These are phyloP conservation scores for Rhodotorula toruloides DNA, from an alignment of 768 basidiomycete genomes.

Conservation along the genomic window DNA sequence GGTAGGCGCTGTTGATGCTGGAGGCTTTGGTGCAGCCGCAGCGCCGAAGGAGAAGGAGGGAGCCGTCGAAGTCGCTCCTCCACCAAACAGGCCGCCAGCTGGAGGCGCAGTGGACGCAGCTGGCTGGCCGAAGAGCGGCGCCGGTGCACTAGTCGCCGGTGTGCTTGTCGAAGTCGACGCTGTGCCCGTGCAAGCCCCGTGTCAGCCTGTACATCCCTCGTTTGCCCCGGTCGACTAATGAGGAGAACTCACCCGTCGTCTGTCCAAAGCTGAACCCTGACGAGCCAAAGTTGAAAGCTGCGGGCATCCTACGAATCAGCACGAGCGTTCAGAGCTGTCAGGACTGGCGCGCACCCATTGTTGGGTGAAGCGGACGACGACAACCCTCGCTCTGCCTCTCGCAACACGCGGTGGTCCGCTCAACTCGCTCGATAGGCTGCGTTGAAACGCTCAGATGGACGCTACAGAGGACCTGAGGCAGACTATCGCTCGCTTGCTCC, in stretches of 20 bases:
- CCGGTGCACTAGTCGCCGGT: constrained; percentile 8
- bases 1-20: neutral
- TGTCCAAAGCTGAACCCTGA: constrained; percentile 31
- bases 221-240: neutral
- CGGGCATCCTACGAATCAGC: neutral
- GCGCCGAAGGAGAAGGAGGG: neutral
- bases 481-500: constrained; percentile 21
- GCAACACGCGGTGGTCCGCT: too few relatives aligned
- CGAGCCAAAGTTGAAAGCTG: constrained; percentile 36
- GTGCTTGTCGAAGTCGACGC: constrained; percentile 19
- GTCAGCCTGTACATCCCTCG: neutral
- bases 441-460: neutral
- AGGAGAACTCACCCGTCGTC: constrained; percentile 8
- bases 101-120: constrained; percentile 1
- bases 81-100: too few relatives aligned
- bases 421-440: too few relatives aligned
- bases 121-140: constrained; percentile 16
- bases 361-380: neutral
- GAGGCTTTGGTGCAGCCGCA: neutral
- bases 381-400: neutral
- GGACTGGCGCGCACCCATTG: too few relatives aligned
- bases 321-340: too few relatives aligned
- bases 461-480: neutral
- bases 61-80: too few relatives aligned
- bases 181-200: neutral